phyloP scores from a whole-genome alignment of 176 grass and related monocot genomes.

The Eremochloa ophiuroides region DNA sequence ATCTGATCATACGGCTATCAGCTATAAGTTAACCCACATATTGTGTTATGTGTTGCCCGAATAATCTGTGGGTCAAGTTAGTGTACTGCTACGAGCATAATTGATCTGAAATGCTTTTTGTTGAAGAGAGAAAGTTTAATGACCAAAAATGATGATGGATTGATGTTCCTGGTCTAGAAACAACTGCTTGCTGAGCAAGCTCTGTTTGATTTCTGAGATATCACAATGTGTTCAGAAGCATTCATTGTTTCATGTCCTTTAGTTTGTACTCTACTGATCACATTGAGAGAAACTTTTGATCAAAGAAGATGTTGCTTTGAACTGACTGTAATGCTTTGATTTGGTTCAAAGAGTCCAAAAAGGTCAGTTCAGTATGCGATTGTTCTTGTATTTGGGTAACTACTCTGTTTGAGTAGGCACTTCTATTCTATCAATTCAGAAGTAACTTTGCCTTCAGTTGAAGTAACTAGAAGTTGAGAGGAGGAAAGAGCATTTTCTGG shows the following conservation, averaged over 20 bases:
- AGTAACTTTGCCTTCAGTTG: not conserved
- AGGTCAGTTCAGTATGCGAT: not conserved
- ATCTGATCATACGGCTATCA: constrained; percentile 1
- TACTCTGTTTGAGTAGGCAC: not conserved
- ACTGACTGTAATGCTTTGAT: not conserved
- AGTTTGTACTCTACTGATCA: not conserved
- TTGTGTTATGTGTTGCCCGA: constrained; percentile 1
- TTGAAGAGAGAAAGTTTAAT: constrained; percentile 9
- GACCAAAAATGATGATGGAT: not conserved
- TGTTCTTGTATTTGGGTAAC: not conserved
- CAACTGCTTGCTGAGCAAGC: not conserved
- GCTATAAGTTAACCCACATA: constrained; percentile 1
- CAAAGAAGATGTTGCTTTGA: not conserved
- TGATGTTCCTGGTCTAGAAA: constrained; percentile 4
- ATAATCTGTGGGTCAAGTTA: constrained; percentile 21
- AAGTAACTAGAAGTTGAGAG: not conserved
- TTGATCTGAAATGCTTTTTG: constrained; percentile 4
- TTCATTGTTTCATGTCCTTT: not conserved
- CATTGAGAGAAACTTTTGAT: not conserved
- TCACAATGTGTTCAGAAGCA: not conserved
- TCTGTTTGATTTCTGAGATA: not conserved
- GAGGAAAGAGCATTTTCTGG: not conserved
- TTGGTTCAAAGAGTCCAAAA: not conserved
- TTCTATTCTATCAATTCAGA: not conserved
- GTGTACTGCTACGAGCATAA: constrained; percentile 1